Conservation (phyloP, 768 basidiomycete genomes). For the Hydnomerulius pinastri region DNA sequence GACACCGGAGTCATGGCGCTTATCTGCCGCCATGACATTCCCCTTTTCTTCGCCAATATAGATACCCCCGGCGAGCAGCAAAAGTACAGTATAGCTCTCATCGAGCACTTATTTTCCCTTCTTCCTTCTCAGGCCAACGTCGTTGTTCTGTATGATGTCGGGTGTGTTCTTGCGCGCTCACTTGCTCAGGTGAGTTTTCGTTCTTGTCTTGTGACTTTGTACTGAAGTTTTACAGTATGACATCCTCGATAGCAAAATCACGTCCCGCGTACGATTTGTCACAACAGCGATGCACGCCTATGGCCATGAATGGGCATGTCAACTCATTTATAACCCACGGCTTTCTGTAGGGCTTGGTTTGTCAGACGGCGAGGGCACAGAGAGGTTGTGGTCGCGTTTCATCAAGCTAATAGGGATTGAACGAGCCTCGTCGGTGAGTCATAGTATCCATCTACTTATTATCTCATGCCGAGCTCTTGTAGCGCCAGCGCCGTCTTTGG, state of each 20-base stretch:
- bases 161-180: slow-evolving; percentile 31
- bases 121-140: slow-evolving; percentile 36
- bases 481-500: slow-evolving; percentile 31
- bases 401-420: slow-evolving; percentile 35
- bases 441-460: background rate
- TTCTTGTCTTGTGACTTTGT: slow-evolving; percentile 3
- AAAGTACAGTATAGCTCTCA: slow-evolving; percentile 36
- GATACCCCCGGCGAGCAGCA: slow-evolving; percentile 43
- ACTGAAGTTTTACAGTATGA: slow-evolving; percentile 25
- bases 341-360: too few species aligned
- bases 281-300: too few species aligned
- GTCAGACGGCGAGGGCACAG: too few species aligned
- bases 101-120: slow-evolving; percentile 28
- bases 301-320: too few species aligned
- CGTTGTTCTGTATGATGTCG: slow-evolving; percentile 33
- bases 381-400: slow-evolving; percentile 33
- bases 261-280: slow-evolving; percentile 23
- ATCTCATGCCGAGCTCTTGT: background rate
- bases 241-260: slow-evolving; percentile 21
- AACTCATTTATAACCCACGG: too few species aligned
- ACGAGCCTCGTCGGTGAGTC: slow-evolving; percentile 30
- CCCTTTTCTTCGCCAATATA: too few species aligned
- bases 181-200: slow-evolving; percentile 25
- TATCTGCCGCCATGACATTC: too few species aligned
- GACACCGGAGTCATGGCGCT: too few species aligned